phyloP scores from a whole-genome alignment of 2,329 filamentous ascomycete genomes.

The Apiospora arundinis region DNA sequence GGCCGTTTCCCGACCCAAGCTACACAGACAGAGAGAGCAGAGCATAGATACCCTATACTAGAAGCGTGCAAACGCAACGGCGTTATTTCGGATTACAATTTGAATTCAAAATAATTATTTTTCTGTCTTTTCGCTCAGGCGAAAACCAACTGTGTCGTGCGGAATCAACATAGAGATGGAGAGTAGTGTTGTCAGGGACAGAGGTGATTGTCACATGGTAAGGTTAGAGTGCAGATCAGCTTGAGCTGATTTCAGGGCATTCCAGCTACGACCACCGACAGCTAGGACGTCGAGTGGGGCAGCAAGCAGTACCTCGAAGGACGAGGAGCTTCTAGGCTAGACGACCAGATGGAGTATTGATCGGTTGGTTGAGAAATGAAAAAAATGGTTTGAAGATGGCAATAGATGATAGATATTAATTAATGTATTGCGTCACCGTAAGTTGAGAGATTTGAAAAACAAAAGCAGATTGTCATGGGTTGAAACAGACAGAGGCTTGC shows the following conservation, averaged over 20 bases:
- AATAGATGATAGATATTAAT: too few relatives aligned
- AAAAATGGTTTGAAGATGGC: too few relatives aligned
- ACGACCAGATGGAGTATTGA: background rate
- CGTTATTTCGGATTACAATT: background rate
- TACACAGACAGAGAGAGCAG: background rate
- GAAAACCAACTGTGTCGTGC: background rate
- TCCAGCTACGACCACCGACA: background rate
- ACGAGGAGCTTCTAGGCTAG: background rate
- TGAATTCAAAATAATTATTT: background rate
- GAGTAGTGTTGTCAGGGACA: background rate
- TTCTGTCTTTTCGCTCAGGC: background rate
- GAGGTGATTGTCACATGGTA: conserved; percentile 10
- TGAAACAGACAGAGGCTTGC: background rate
- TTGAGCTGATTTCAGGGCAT: background rate
- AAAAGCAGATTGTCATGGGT: background rate
- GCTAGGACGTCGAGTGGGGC: background rate
- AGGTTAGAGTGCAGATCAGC: background rate
- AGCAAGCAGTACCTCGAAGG: background rate
- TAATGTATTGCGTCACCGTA: too few relatives aligned
- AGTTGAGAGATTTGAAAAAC: too few relatives aligned
- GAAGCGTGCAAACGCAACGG: background rate
- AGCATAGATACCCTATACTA: background rate
- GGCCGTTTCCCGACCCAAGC: background rate
- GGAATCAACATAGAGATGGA: background rate
- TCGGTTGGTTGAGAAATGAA: background rate